Evolutionary conservation across 257 asterid genomes (phyloP).

Genomic region (Eucommia ulmoides): DNA sequence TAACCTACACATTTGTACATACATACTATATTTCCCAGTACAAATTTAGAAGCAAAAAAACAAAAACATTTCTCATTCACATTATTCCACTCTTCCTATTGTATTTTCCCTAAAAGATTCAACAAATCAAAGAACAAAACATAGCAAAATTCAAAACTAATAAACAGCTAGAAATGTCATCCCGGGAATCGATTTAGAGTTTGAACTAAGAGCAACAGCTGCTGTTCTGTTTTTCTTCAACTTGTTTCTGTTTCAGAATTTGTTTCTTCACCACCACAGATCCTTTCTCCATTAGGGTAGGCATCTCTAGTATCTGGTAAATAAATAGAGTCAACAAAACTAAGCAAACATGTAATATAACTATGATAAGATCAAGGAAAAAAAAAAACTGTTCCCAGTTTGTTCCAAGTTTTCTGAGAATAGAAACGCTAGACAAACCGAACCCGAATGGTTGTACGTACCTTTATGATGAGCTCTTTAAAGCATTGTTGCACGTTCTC

Average conservation of each 20-base stretch:
- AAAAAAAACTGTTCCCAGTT: neutral
- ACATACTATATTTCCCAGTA: neutral
- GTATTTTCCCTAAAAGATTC: neutral
- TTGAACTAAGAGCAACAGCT: slow-evolving; percentile 45
- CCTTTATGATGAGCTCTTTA: slow-evolving; percentile 62
- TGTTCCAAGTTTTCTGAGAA: neutral
- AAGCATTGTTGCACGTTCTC: slow-evolving; percentile 66
- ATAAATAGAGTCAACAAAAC: neutral
- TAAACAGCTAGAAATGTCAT: neutral
- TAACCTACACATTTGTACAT: no score
- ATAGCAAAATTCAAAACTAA: no score
- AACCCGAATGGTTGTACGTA: no score
- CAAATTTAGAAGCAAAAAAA: neutral
- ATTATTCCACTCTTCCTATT: neutral
- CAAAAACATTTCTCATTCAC: neutral
- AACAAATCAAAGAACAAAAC: neutral
- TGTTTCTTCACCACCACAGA: slow-evolving; percentile 66
- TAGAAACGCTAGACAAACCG: neutral
- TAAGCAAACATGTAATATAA: neutral
- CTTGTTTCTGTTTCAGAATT: slow-evolving; percentile 40
- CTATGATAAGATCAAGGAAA: neutral
- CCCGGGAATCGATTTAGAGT: neutral
- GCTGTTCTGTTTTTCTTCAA: slow-evolving; percentile 4
- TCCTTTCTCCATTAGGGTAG: slow-evolving; percentile 76
- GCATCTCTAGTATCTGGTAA: slow-evolving; percentile 62